A percentile compares a stretch with the other conserved stretches of the same genome.
Conservation (phyloP, 2,329 filamentous ascomycete genomes). For the Emericellopsis cladophorae region DNA sequence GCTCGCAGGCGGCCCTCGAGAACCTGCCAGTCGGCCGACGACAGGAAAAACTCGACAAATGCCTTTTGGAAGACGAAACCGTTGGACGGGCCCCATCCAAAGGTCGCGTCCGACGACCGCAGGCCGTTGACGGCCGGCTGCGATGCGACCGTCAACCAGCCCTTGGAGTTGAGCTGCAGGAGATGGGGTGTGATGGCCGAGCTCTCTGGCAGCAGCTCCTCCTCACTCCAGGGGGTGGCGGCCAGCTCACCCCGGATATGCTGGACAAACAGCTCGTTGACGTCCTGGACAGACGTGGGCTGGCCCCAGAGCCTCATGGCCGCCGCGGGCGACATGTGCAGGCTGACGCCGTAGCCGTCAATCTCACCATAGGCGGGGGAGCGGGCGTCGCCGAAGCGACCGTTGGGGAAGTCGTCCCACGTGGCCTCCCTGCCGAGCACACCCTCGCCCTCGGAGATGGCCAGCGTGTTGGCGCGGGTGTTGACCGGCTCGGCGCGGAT, state of each 20-base stretch:
- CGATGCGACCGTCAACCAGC: slow-evolving; percentile 94
- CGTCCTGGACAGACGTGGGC: slow-evolving; percentile 56
- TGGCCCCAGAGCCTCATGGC: slow-evolving; percentile 78
- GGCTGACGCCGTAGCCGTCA: slow-evolving; percentile 92
- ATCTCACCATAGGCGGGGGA: slow-evolving; percentile 94
- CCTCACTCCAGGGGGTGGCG: slow-evolving; percentile 89
- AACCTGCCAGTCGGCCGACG: slow-evolving; percentile 54
- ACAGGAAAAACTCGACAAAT: slow-evolving; percentile 93
- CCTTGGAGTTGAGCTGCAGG: slow-evolving; percentile 60
- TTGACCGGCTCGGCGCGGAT: slow-evolving; percentile 64
- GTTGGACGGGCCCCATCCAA: slow-evolving; percentile 86
- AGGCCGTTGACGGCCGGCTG: slow-evolving; percentile 89
- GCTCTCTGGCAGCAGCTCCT: slow-evolving; percentile 75
- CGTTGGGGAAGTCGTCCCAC: slow-evolving; percentile 98
- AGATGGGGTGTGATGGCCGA: slow-evolving; percentile 67
- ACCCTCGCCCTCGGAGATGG: slow-evolving; percentile 89
- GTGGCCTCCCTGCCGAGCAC: slow-evolving; percentile 85
- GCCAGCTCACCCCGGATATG: slow-evolving; percentile 70
- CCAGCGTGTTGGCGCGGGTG: slow-evolving; percentile 70
- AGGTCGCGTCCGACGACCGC: slow-evolving; percentile 61
- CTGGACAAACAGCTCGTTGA: slow-evolving; percentile 67
- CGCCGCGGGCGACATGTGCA: slow-evolving; percentile 79
- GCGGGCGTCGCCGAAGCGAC: slow-evolving; percentile 84
- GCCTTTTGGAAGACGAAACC: slow-evolving; percentile 98
- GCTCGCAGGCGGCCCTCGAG: slow-evolving; percentile 51